phyloP scores from a whole-genome alignment of 345 rosid species.

The Mercurialis annua region DNA sequence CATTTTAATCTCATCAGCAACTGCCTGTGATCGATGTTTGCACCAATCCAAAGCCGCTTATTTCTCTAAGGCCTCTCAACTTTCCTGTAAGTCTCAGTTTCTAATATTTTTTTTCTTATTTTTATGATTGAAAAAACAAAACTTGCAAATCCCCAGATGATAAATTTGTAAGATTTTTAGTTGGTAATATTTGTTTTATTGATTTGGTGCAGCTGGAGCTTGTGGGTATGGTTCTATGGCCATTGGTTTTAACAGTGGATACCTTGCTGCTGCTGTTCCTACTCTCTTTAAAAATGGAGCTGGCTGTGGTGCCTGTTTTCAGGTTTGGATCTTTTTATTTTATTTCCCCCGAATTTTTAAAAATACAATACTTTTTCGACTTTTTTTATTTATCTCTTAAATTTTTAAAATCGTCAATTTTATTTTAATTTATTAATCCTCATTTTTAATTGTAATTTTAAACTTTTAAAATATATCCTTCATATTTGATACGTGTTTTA shows the following conservation, averaged over 20 bases:
- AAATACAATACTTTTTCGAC: too few species aligned
- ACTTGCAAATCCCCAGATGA: constrained; percentile 24
- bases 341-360: too few species aligned
- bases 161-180: constrained; percentile 17
- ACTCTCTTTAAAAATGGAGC: constrained; percentile 80
- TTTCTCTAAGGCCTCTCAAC: constrained; percentile 63
- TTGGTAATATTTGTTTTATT: constrained; percentile 27
- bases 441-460: too few species aligned
- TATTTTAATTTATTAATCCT: too few species aligned
- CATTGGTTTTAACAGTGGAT: constrained; percentile 54
- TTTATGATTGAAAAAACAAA: constrained; percentile 10
- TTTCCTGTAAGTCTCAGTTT: constrained; percentile 45
- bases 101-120: background rate
- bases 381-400: too few species aligned
- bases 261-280: constrained; percentile 67
- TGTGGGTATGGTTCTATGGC: constrained; percentile 85
- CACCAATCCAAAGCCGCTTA: constrained; percentile 66
- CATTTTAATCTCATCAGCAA: constrained; percentile 39
- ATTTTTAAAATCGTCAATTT: too few species aligned
- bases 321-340: constrained; percentile 30
- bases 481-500: too few species aligned
- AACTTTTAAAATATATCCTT: too few species aligned
- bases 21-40: constrained; percentile 86
- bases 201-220: constrained; percentile 69
- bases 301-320: constrained; percentile 90